Evolutionary conservation across 768 basidiomycete species (phyloP), one percentile per base, ranked within the genome.

Genomic region (Rhizopogon sp.): DNA sequence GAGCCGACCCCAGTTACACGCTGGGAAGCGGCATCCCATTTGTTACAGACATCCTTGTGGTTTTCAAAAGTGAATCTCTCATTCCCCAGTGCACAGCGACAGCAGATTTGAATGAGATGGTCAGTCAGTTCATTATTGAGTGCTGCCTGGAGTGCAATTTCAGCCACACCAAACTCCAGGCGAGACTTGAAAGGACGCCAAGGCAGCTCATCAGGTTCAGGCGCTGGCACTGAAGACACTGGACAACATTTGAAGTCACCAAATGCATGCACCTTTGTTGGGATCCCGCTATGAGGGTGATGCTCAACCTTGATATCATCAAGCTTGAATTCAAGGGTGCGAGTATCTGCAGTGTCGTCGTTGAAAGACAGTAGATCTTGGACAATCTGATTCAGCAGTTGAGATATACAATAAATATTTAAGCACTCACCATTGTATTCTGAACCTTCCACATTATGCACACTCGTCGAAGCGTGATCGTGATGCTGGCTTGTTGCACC

Each of bases 101-200:
- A 41, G 11, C 65, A 22, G 2, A 70, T 50, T 2, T 56, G 39
- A n/a, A 70, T 43, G 6, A 68, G 50, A 17, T 11, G 35, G 37
- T 64, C 55, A 5, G 60, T 57, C 54, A 61, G 56, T 2, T 22
- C 28, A 20, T 59, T 17, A 37, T 58, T 67, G 7, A 69, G 55
- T 3, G 54, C 46, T 16, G 54, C 60, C 14, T 65, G 55, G 1
- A 64, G 55, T 3, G 64, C 55, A 17, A 70, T 46, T 45, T 68
- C 58, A 1, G 66, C 61, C 40, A 73, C 58, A 25, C 66, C 61
- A 57, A 72, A 73, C 44, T 73, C 65, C 3, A 60, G 16, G 3
- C 60, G 58, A 4, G 66, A 63, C 9, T 39, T 39, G 46, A 70
- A 72, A 2, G 72, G 72, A 0, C 44, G 31, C 68, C 69, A 74